Evolutionary conservation across 208 protist genomes (phyloP).

Genomic region (Leishmania turanica): DNA sequence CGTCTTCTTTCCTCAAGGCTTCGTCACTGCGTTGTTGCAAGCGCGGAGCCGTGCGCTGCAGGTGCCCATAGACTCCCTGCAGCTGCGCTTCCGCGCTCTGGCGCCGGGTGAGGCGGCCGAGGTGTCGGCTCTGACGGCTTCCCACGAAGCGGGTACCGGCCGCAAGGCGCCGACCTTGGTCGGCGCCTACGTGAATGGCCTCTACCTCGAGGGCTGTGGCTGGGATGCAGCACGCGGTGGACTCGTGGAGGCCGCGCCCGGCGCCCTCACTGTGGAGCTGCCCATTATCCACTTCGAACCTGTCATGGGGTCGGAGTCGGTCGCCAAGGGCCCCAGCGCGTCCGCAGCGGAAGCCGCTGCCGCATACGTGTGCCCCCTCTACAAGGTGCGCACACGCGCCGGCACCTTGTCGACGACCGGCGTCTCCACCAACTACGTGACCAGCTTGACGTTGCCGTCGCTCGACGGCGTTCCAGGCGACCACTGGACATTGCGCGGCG

Average conservation of each 20-base stretch:
- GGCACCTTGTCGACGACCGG: conserved; percentile 91
- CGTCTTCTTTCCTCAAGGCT: conserved; percentile 98
- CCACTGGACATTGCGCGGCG: conserved; percentile 93
- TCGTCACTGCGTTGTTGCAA: conserved; percentile 91
- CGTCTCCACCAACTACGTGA: conserved; percentile 92
- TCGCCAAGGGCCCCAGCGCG: conserved; percentile 6
- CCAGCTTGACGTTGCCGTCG: conserved; percentile 76
- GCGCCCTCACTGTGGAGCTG: conserved; percentile 83
- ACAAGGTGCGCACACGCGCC: conserved; percentile 91
- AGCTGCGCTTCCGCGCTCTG: conserved; percentile 67
- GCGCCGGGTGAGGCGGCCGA: conserved; percentile 27
- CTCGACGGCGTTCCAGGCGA: conserved; percentile 54
- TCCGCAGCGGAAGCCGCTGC: conserved; percentile 2
- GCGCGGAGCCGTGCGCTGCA: conserved; percentile 79
- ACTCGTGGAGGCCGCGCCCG: conserved; percentile 79
- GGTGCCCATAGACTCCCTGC: conserved; percentile 89
- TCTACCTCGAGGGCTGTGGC: conserved; percentile 90
- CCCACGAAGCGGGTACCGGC: conserved; percentile 19
- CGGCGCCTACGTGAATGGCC: conserved; percentile 92
- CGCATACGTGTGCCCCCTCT: conserved; percentile 90
- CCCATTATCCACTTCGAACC: conserved; percentile 91
- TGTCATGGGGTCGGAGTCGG: conserved; percentile 44
- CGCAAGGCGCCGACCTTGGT: conserved; percentile 40
- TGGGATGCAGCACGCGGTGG: conserved; percentile 57
- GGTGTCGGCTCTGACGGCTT: conserved; percentile 28